Base-by-base conservation (phyloP, 768 basidiomycete species). In the Auricularia sp. region DNA sequence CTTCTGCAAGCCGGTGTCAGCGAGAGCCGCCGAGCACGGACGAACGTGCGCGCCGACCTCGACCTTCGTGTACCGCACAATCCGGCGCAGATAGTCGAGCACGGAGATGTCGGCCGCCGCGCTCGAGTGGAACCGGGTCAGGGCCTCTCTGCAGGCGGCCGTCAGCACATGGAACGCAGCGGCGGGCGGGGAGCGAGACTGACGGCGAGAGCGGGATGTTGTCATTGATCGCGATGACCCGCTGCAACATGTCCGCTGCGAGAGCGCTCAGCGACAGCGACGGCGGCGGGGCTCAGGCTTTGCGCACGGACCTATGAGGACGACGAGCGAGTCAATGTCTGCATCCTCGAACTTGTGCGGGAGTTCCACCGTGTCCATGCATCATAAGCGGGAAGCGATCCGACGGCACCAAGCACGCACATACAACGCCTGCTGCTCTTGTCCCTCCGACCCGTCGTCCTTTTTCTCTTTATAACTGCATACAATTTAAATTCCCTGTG, bases 71-170 rank as follows among this genome's bases (percentile, higher is more conserved):
- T 92, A 98, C 70, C 84, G 86, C 70, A 97, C 90, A 71, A 99
- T 96, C 63, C 97, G 90, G 69, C 87, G 84, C 65, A 98, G 82
- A 77, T 99, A 99, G 73, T 98, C 97, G 68, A 92, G 80, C 61
- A 98, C 86, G 68, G 81, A 83, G 75, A 98, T 98, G 66, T 79
- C 82, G 54, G 97, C 96, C 4, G 94, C 83, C 8, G 94, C 85
- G 69, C 95, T 85, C 37, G 95, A 98, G 77, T 99, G 97, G 75
- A 99, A 99, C 64, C 95, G 88, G 58, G 97, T 98, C 68, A 99
- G 82, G 68, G 88, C 86, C 79, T 92, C 90, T 37, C 92, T 94
- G 73, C 54, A 71, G 64, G 67, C 65, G 71, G 54, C 66, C 65
- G 47, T 56, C 44, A 29, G 29, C 29, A 42, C 8, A 42, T 3